Conservation (phyloP, 192 early-diverging fungal species). For the Lunasporangiospora selenospora region DNA sequence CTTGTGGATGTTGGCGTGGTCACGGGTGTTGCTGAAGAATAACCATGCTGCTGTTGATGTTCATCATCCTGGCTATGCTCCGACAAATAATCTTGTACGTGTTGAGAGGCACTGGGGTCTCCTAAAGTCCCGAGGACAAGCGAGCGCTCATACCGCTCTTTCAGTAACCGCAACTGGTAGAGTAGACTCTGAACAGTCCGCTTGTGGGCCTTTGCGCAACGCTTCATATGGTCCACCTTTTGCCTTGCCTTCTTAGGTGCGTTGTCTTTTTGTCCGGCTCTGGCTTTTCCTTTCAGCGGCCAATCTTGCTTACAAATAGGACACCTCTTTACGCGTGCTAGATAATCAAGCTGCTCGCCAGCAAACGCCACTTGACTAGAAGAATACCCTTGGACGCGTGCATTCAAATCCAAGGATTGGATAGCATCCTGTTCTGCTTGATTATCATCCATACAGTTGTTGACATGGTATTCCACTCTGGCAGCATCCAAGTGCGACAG, state of each 20-base stretch:
- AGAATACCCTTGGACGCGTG: neutral
- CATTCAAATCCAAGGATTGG: constrained; percentile 1
- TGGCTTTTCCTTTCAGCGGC: constrained; percentile 9
- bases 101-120: no score
- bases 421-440: constrained; percentile 1
- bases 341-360: constrained; percentile 25
- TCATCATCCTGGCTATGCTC: no score
- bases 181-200: constrained; percentile 21
- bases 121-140: constrained; percentile 10
- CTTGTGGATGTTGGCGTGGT: neutral
- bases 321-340: constrained; percentile 23
- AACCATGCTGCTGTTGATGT: no score
- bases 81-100: no score
- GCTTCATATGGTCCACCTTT: constrained; percentile 37
- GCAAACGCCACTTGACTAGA: constrained; percentile 10
- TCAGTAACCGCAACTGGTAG: constrained; percentile 33
- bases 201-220: constrained; percentile 24
- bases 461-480: constrained; percentile 29
- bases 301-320: constrained; percentile 35
- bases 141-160: constrained; percentile 29
- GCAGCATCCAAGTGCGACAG: constrained; percentile 24
- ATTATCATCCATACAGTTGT: constrained; percentile 39
- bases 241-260: constrained; percentile 13
- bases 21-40: neutral
- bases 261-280: neutral